Percentiles rank a stretch among this genome's conserved stretches.
These are phyloP conservation scores for Dryadomyces sulphureus DNA, from an alignment of 2,329 filamentous ascomycete genomes.

Conservation along the genomic window DNA sequence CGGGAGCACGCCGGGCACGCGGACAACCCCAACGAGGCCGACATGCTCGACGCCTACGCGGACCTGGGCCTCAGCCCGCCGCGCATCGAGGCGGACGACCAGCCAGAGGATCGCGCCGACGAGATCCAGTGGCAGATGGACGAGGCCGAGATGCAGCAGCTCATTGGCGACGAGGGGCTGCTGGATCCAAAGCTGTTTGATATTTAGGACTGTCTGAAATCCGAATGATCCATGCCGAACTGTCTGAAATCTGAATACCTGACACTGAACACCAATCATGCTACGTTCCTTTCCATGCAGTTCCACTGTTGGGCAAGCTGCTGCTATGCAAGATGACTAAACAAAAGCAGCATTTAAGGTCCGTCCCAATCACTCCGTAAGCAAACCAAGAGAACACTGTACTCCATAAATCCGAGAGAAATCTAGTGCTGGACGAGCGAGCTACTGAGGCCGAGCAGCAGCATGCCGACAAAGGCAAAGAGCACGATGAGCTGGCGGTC, in stretches of 20 bases:
- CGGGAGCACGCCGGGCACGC: slow-evolving; percentile 14
- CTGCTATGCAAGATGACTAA: neutral
- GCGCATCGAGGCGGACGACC: neutral
- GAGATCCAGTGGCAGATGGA: slow-evolving; percentile 12
- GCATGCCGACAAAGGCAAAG: slow-evolving; percentile 79
- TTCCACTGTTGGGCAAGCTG: neutral
- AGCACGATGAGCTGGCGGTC: slow-evolving; percentile 61
- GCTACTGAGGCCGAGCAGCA: slow-evolving; percentile 68
- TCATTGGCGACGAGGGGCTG: slow-evolving; percentile 10
- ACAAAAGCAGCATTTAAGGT: neutral
- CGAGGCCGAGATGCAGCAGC: slow-evolving; percentile 14
- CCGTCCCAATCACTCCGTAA: neutral
- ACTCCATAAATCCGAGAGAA: neutral
- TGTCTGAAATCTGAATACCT: neutral
- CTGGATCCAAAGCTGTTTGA: slow-evolving; percentile 11
- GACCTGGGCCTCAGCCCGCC: slow-evolving; percentile 1
- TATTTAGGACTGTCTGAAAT: too few species aligned
- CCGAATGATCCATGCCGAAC: neutral
- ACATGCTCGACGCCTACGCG: slow-evolving; percentile 3
- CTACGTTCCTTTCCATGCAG: neutral
- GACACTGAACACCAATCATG: neutral
- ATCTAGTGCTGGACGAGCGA: slow-evolving; percentile 51
- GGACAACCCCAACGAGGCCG: neutral
- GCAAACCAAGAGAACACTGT: neutral
- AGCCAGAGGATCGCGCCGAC: neutral